Evolutionary conservation across 768 basidiomycete species (phyloP), one percentile per base, ranked within the genome.

Genomic region (Psilocybe cubensis): DNA sequence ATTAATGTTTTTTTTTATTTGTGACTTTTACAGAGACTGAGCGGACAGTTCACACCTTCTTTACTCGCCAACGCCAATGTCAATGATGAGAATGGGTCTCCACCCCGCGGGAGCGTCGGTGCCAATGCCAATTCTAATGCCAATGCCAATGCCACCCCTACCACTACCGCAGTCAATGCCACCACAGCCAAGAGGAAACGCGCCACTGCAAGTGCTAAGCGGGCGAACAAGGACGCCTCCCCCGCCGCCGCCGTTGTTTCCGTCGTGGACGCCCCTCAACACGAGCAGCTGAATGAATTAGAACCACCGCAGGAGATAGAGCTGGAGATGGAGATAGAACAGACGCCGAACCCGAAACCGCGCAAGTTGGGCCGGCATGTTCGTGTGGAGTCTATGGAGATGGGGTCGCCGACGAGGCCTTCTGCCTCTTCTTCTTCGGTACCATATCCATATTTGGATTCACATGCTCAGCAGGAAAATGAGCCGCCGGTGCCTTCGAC

Each of bases 271-370:
- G 51, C 45, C 14, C 29, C 20, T 14, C 27, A 48, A 3, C 46
- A 31, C 24, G 56, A 41, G 10, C 20, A 21, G 24, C 7, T 20
- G 7, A 25, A 56, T n/a, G n/a, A n/a, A n/a, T n/a, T n/a, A n/a
- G n/a, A n/a, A 28, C n/a, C 7, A 8, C 38, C 38, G 21, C 25
- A 45, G 23, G 52, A 52, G n/a, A 67, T 65, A 45, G 67, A 68
- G 64, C 58, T 5, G 78, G 83, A 58, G 68, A 73, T n/a, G n/a
- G n/a, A n/a, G n/a, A n/a, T n/a, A n/a, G n/a, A 38, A n/a, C 35
- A 38, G 4, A 87, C 85, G 0, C 85, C 84, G 10, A 86, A 87
- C 64, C 83, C 86, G 31, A 85, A 85, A 66, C 76, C 84, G 1
- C 81, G 85, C 61, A 88, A 88, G 64, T 74, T 76, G 49, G 60